A percentile compares a stretch with the other conserved stretches of the same genome.
Conservation (phyloP, 306 rosid genomes). For the Ziziphus jujuba region DNA sequence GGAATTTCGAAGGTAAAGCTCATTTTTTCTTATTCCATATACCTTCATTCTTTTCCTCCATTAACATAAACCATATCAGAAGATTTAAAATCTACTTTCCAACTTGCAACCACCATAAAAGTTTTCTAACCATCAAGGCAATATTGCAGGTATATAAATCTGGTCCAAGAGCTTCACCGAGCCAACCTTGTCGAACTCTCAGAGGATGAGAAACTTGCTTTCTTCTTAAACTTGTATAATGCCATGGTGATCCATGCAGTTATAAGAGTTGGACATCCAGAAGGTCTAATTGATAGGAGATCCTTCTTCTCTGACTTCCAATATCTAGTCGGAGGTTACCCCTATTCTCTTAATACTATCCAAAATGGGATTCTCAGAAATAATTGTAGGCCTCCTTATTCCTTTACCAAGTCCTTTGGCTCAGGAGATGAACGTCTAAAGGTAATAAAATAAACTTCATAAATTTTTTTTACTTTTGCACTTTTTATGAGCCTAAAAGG, state of each 20-base stretch:
- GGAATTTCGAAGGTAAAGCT: conserved; percentile 82
- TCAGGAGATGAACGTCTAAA: conserved; percentile 62
- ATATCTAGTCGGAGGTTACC: conserved; percentile 78
- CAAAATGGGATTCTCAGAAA: conserved; percentile 82
- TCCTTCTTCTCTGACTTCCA: conserved; percentile 71
- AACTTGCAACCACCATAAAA: too few species aligned
- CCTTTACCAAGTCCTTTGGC: conserved; percentile 67
- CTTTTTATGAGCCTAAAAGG: not conserved
- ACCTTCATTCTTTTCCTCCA: not conserved
- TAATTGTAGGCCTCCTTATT: conserved; percentile 79
- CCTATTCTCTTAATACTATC: conserved; percentile 62
- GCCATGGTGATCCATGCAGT: conserved; percentile 94
- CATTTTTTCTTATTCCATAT: not conserved
- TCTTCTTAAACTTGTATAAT: conserved; percentile 88
- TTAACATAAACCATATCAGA: not conserved
- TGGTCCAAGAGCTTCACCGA: conserved; percentile 77
- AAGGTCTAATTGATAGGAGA: conserved; percentile 75
- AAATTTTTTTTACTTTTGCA: not conserved
- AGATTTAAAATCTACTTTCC: too few species aligned
- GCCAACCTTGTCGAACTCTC: conserved; percentile 62
- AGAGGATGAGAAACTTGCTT: conserved; percentile 66
- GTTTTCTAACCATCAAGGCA: not conserved
- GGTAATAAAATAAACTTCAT: conserved; percentile 40
- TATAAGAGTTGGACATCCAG: conserved; percentile 64
- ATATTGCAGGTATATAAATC: conserved; percentile 63